Base-by-base conservation (phyloP, 1,284 basidiomycete species). In the Leccinum ponderosum region DNA sequence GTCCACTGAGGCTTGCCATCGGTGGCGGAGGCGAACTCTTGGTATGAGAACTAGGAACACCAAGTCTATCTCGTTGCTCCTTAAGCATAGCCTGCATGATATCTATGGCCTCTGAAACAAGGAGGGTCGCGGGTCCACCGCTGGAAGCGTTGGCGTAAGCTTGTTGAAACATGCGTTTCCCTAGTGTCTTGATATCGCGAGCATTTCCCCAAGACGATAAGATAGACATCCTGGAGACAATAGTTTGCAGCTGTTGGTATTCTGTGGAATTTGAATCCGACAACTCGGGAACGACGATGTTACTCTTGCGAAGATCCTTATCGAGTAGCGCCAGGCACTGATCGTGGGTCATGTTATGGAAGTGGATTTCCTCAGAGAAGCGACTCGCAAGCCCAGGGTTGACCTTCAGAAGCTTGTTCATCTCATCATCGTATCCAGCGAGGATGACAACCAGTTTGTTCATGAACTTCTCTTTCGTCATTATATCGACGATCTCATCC, bases 341-440 rank as follows among this genome's bases (percentile, higher is more conserved):
- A 2, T 75, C 72, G 0, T 83, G 74, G 6, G 69, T 57, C 75
- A 89, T 80, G 65, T 87, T 81, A 1, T 57, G 59, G 76, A 89
- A 87, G 20, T 72, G 62, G 17, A 89, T 75, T 58, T 84, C 80
- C 22, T 87, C 83, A 0, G 85, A 80, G 75, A 89, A 88, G 1
- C 87, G 83, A 72, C 87, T 88, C 2, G 86, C 79, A 8, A 89
- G 74, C 0, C 87, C 87, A 12, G 80, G 75, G 64, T 89, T 89
- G 62, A 84, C 79, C 0, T 73, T 63, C 58, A 89, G 69, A 11
- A 89, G 78, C n/a, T 73, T 63, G 64, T 89, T 86, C 77, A 89
- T 89, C 47, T 89, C 84, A 11, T 81, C 65, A 57, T 87, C 85
- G 64, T 89, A 89, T 1, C 87, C 87, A 20, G 87, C 87, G 4